phyloP scores from a whole-genome alignment of 139 green algal species.

The Coccomyxa sp. region DNA sequence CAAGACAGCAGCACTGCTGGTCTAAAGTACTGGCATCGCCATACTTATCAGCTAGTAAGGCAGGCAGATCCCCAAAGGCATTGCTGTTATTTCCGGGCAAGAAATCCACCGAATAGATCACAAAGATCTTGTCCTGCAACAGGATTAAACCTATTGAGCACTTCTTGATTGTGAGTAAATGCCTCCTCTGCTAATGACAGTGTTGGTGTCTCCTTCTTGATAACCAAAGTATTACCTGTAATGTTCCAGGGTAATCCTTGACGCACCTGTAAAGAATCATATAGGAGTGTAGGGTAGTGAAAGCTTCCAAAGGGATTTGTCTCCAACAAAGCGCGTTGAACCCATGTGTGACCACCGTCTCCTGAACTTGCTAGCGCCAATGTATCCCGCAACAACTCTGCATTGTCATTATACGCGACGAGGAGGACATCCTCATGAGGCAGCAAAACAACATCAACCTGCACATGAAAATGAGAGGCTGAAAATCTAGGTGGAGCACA shows the following conservation, averaged over 20 bases:
- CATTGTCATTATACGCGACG: slow-evolving; percentile 1
- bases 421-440: not conserved
- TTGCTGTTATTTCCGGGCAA: not conserved
- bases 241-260: not conserved
- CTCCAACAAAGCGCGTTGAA: not conserved
- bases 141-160: not conserved
- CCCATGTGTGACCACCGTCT: not conserved
- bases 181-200: too few species aligned
- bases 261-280: not conserved
- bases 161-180: not conserved
- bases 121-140: not conserved
- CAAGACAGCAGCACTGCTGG: too few species aligned
- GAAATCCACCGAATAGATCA: not conserved
- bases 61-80: too few species aligned
- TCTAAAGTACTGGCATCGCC: too few species aligned
- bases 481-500: not conserved
- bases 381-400: not conserved
- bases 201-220: too few species aligned
- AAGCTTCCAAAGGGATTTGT: not conserved
- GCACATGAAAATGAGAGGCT: too few species aligned
- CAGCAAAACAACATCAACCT: not conserved
- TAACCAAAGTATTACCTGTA: too few species aligned
- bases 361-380: not conserved
- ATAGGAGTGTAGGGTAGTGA: not conserved
- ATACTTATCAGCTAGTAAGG: too few species aligned